Conservation (phyloP, 495 filamentous ascomycete genomes). For the Talaromyces wortmannii region DNA sequence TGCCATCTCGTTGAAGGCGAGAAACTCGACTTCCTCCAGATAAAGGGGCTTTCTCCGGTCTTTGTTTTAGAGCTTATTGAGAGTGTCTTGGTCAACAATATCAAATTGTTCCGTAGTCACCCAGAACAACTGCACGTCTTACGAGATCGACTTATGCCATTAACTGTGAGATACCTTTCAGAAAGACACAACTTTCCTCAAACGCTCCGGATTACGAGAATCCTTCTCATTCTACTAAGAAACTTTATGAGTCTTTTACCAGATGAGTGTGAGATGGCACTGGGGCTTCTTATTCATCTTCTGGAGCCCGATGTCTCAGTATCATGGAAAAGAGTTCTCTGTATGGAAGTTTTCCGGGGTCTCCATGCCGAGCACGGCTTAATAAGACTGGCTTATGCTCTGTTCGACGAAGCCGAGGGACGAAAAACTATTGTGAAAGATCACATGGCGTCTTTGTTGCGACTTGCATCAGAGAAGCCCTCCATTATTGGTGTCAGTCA, state of each 20-base stretch:
- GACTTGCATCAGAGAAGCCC: slow-evolving; percentile 85
- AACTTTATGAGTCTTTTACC: slow-evolving; percentile 68
- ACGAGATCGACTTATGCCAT: slow-evolving; percentile 73
- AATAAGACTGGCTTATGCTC: slow-evolving; percentile 70
- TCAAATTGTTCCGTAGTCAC: slow-evolving; percentile 68
- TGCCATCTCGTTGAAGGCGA: slow-evolving; percentile 83
- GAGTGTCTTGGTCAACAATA: slow-evolving; percentile 78
- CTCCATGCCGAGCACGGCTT: slow-evolving; percentile 74
- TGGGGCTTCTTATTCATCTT: slow-evolving; percentile 79
- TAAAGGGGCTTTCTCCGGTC: slow-evolving; percentile 65
- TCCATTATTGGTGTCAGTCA: slow-evolving; percentile 77
- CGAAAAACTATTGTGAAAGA: slow-evolving; percentile 73
- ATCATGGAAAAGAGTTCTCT: slow-evolving; percentile 78
- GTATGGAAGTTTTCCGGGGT: slow-evolving; percentile 84
- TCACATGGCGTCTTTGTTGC: slow-evolving; percentile 75
- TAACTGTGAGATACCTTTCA: slow-evolving; percentile 69
- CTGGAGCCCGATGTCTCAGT: slow-evolving; percentile 74
- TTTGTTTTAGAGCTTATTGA: slow-evolving; percentile 90
- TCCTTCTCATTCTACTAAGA: slow-evolving; percentile 72
- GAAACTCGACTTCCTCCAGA: slow-evolving; percentile 69
- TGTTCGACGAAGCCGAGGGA: slow-evolving; percentile 68
- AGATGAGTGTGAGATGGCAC: slow-evolving; percentile 75
- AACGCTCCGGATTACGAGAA: slow-evolving; percentile 72
- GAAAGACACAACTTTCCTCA: slow-evolving; percentile 75
- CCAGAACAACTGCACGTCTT: slow-evolving; percentile 75